A percentile compares a stretch with the other conserved stretches of the same genome.
These are phyloP conservation scores for Logfia minima DNA, from an alignment of 129 eudicot species.

Conservation along the genomic window DNA sequence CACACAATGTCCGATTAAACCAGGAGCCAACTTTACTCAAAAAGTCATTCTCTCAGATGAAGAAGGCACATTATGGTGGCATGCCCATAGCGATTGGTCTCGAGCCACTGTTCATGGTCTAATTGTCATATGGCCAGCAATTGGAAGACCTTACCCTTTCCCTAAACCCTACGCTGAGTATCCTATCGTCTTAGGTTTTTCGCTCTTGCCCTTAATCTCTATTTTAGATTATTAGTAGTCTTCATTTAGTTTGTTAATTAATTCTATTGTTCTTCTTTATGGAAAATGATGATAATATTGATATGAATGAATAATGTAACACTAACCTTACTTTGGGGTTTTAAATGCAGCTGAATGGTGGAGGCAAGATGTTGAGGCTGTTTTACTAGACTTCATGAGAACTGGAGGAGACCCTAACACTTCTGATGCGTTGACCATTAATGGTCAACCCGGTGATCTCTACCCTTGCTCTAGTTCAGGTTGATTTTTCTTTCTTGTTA, in stretches of 20 bases:
- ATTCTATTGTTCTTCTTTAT: too few species aligned
- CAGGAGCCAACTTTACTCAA: constrained; percentile 49
- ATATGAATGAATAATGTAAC: neutral
- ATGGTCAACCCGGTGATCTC: constrained; percentile 58
- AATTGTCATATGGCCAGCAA: constrained; percentile 37
- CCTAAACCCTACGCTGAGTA: constrained; percentile 44
- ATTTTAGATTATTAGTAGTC: too few species aligned
- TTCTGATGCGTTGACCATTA: constrained; percentile 52
- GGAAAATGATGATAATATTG: neutral
- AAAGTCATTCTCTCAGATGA: constrained; percentile 39
- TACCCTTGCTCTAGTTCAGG: constrained; percentile 45
- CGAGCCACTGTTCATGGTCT: constrained; percentile 56
- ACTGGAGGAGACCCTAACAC: constrained; percentile 44
- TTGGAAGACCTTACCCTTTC: constrained; percentile 45
- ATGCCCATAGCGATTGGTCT: constrained; percentile 38
- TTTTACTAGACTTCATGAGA: constrained; percentile 27
- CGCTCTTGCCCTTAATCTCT: neutral
- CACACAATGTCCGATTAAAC: constrained; percentile 57
- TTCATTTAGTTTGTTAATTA: too few species aligned
- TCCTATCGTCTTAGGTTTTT: constrained; percentile 45
- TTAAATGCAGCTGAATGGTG: constrained; percentile 47
- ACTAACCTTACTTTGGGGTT: neutral
- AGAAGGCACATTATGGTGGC: constrained; percentile 61
- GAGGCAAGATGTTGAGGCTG: constrained; percentile 37
- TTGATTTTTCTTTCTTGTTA: neutral